Base-by-base conservation (phyloP, 768 basidiomycete species). In the Mycena crocata region DNA sequence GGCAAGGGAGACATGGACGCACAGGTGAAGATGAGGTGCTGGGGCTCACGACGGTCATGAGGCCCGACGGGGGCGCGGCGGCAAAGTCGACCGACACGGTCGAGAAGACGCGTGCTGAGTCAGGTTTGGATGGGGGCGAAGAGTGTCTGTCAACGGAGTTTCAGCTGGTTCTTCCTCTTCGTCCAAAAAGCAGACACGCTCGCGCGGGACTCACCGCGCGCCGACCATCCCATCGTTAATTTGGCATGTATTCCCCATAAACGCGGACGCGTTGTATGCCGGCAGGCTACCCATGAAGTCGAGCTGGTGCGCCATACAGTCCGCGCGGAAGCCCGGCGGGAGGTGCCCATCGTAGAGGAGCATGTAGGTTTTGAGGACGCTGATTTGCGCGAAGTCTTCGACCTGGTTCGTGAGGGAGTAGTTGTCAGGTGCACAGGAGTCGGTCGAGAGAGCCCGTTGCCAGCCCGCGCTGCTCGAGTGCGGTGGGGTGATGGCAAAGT, bases 351-450 rank as follows among this genome's bases (percentile, higher is more conserved):
- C 13, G 31, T 62, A 35, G 32, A 62, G 61, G 2, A 54, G 51
- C 42, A 40, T 54, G 32, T 54, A 62, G 12, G 26, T 62, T 13
- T 45, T 54, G 2, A 54, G 34, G 24, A 62, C 32, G 31, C 51
- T 54, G 31, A 46, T 44, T 24, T 54, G 61, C 17, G 61, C 51
- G 21, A 66, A 66, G 17, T 54, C 65, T 58, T 79, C 78, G 35
- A 69, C 68, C 13, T 58, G 68, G 46, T 72, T 70, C 10, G 64
- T 79, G 0, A 65, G 54, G 9, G 77, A 71, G 62, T 78, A 79
- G 19, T 40, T 64, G 57, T 79, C 77, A 0, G 77, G 74, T 1
- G 73, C 77, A 52, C 78, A 78, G 13, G 71, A 71, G 42, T 79
- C 78, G 13, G 39, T 66, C 0, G 56, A 52, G 28, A 77, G 57